A percentile compares a stretch with the other conserved stretches of the same genome.
These are phyloP conservation scores for Starmerella asiatica DNA, from an alignment of 805 yeast species.

Conservation along the genomic window DNA sequence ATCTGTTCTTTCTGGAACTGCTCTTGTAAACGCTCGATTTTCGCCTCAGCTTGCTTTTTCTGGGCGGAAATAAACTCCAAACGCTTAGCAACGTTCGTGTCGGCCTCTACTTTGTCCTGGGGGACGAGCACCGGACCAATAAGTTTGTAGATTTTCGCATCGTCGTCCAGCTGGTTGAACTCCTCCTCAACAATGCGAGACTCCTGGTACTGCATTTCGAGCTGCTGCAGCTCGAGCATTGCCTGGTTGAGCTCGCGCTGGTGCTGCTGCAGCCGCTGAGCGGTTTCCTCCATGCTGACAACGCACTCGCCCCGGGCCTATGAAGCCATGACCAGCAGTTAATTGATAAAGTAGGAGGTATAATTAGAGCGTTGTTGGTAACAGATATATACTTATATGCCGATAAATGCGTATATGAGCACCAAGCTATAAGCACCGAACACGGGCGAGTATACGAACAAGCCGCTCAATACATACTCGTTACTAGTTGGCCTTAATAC, in stretches of 20 bases:
- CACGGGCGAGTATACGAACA: too few relatives aligned
- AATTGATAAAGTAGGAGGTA: too few relatives aligned
- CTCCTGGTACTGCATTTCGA: conserved; percentile 91
- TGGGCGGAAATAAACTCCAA: conserved; percentile 75
- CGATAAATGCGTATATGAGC: too few relatives aligned
- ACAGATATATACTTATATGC: too few relatives aligned
- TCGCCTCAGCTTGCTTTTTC: conserved; percentile 61
- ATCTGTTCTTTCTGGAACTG: conserved; percentile 36
- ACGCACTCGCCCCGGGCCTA: not conserved
- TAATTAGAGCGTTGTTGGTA: too few relatives aligned
- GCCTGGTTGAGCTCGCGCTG: conserved; percentile 33
- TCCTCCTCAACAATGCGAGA: conserved; percentile 79
- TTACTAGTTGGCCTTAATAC: too few relatives aligned
- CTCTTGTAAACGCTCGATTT: conserved; percentile 43
- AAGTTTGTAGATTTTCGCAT: conserved; percentile 69
- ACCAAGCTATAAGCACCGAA: too few relatives aligned
- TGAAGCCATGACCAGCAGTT: too few relatives aligned
- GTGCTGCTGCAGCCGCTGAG: conserved; percentile 16
- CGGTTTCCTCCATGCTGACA: conserved; percentile 11
- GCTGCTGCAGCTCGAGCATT: conserved; percentile 61
- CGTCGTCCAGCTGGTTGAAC: conserved; percentile 50
- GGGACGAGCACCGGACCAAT: conserved; percentile 89
- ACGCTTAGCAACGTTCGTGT: conserved; percentile 71
- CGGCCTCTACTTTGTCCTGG: conserved; percentile 74
- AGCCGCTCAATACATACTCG: too few relatives aligned